Percentiles rank a stretch among this genome's conserved stretches.
Conservation (phyloP, 257 asterid genomes). For the Nicotiana noctiflora region DNA sequence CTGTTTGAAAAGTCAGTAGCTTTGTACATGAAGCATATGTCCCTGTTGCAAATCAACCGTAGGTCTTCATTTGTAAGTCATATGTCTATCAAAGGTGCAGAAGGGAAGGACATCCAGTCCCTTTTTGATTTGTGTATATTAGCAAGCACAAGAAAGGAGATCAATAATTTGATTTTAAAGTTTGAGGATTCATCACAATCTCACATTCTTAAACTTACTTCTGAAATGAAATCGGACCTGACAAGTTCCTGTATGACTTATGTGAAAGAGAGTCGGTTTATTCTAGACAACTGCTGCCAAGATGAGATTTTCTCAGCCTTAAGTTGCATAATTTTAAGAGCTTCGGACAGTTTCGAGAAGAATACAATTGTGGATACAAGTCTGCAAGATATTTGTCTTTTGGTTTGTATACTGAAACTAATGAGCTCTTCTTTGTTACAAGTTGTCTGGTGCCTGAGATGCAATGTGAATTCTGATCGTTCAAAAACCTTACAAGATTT, state of each 20-base stretch:
- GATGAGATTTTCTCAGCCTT: conserved; percentile 47
- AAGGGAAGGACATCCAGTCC: conserved; percentile 24
- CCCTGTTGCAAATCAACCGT: conserved; percentile 31
- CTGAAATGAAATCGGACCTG: conserved; percentile 54
- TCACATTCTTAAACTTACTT: conserved; percentile 21
- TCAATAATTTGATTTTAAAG: conserved; percentile 30
- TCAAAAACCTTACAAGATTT: conserved; percentile 37
- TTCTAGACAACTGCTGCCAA: conserved; percentile 36
- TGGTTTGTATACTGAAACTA: conserved; percentile 59
- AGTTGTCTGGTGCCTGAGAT: conserved; percentile 43
- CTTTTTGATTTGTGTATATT: conserved; percentile 43
- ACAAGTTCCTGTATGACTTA: conserved; percentile 51
- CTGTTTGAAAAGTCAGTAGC: conserved; percentile 60
- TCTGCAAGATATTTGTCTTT: conserved; percentile 50
- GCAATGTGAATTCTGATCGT: conserved; percentile 21
- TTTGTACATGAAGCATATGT: conserved; percentile 46
- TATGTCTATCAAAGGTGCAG: conserved; percentile 15
- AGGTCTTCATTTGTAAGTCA: conserved; percentile 17
- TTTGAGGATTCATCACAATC: conserved; percentile 30
- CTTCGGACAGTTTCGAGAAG: conserved; percentile 43
- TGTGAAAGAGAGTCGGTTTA: conserved; percentile 49
- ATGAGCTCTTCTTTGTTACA: conserved; percentile 59
- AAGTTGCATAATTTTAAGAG: conserved; percentile 48
- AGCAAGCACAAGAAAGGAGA: conserved; percentile 36
- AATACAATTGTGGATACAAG: conserved; percentile 22